Evolutionary conservation across 768 basidiomycete species (phyloP).

Genomic region (Tephrocybe sp.): DNA sequence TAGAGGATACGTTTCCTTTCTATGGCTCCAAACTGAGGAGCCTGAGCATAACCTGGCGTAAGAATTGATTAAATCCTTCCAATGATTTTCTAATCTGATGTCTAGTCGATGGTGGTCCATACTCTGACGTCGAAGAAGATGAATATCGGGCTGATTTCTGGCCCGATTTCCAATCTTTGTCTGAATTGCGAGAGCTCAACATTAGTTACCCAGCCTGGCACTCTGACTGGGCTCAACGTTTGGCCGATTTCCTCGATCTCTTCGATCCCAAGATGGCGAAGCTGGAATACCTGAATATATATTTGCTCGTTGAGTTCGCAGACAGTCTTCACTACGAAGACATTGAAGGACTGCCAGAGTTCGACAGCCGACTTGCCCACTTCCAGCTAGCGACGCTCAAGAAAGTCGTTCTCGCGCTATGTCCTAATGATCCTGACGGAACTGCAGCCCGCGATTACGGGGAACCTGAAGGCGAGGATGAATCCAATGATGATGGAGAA

Average conservation of each 20-base stretch:
- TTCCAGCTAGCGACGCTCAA: not conserved
- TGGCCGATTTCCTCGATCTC: not conserved
- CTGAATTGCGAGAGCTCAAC: not conserved
- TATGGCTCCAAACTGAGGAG: too few relatives aligned
- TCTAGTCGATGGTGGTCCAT: too few relatives aligned
- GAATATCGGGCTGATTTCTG: not conserved
- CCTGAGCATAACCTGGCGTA: too few relatives aligned
- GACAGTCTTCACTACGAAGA: not conserved
- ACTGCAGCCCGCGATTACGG: too few relatives aligned
- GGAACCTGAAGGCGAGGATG: not conserved
- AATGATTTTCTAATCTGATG: too few relatives aligned
- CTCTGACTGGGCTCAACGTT: not conserved
- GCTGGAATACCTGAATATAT: not conserved
- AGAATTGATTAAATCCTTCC: too few relatives aligned
- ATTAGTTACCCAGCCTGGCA: constrained; percentile 5
- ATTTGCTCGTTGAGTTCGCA: not conserved
- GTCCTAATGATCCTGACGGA: too few relatives aligned
- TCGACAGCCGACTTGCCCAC: not conserved
- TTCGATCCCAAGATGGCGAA: not conserved
- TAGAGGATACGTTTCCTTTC: too few relatives aligned
- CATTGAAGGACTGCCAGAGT: not conserved
- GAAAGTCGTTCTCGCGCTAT: not conserved
- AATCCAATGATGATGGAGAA: too few relatives aligned
- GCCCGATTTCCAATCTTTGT: not conserved
- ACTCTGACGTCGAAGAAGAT: too few relatives aligned